Base-by-base conservation (phyloP, 345 rosid genomes). In the Ceriops decandra region DNA sequence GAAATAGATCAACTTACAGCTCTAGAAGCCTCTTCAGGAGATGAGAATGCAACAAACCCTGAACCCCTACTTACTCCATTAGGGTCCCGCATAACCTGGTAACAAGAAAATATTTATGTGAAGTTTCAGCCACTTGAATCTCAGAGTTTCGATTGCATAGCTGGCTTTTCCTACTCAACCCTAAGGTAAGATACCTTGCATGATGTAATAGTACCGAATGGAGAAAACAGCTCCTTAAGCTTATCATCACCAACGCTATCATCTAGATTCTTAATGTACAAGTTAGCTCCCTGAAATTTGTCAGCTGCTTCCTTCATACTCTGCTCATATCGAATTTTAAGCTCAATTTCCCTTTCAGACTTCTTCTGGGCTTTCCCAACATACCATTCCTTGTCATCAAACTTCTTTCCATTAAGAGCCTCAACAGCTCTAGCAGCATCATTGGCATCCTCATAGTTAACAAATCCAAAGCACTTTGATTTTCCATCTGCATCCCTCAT, bases 341-440 rank as follows among this genome's bases (percentile, higher is more conserved):
- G 71, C 76, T 93, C 97, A 8, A 24, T 69, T 76, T 89, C 96
- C 81, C 98, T 87, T 59, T 91, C 97, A 73, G 83, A 85, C 75
- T 89, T 93, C 84, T 90, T 93, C 78, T 85, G 93, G 31, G 97
- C 98, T 80, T 88, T 90, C 60, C 96, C 98, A 66, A 93, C 97
- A 73, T 69, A 90, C 98, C 95, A 93, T 64, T 93, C 93, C 78
- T 89, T 90, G 13, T 87, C 98, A 53, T 87, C 96, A 80, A 84
- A 53, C 67, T 84, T 86, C 60, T 81, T 84, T 7, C 97, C 97
- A 72, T 90, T 93, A 15, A 93, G 97, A 62, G 87, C 82, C 70
- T 86, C 97, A 36, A 89, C 97, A 72, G 98, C 88, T 65, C 72
- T 82, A 61, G 90, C 92, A 74, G 98, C 98, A 85, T 86, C 97